These are phyloP conservation scores for Boletellus sp. DNA, from an alignment of 768 basidiomycete genomes.

Conservation along the genomic window DNA sequence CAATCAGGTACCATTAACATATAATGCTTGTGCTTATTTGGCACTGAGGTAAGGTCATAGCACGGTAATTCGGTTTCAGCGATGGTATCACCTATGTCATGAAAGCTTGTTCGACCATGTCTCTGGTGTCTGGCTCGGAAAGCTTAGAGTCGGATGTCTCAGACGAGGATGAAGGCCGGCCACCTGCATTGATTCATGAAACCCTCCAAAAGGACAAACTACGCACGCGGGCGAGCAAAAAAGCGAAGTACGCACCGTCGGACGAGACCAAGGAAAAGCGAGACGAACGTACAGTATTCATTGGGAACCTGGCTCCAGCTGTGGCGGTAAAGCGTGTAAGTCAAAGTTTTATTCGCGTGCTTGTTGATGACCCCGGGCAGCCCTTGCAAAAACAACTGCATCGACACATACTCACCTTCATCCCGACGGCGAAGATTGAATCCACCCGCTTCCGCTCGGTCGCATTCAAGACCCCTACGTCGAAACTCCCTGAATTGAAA, in stretches of 20 bases:
- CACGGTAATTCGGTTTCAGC: too few relatives aligned
- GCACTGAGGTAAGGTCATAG: too few relatives aligned
- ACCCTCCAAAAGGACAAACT: constrained; percentile 37
- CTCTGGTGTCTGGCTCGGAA: constrained; percentile 26
- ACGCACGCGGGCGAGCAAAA: constrained; percentile 27
- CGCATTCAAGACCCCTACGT: constrained; percentile 81
- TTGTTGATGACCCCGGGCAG: constrained; percentile 37
- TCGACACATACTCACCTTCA: constrained; percentile 67
- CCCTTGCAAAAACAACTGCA: constrained; percentile 71
- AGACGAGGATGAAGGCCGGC: constrained; percentile 32
- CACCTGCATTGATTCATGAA: constrained; percentile 59
- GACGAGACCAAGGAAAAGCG: constrained; percentile 73
- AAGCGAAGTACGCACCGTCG: constrained; percentile 50
- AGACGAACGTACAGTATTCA: constrained; percentile 83
- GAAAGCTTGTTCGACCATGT: too few relatives aligned
- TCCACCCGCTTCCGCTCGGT: constrained; percentile 92
- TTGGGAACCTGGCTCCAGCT: constrained; percentile 82
- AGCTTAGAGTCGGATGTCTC: constrained; percentile 10
- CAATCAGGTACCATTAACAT: too few relatives aligned
- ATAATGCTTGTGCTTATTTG: too few relatives aligned
- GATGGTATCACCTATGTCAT: too few relatives aligned
- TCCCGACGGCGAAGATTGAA: constrained; percentile 80
- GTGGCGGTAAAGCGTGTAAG: constrained; percentile 74
- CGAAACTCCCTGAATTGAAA: constrained; percentile 48
- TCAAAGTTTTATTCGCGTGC: constrained; percentile 1